Conservation (phyloP, 176 grass and related monocot genomes). For the Canna indica region DNA sequence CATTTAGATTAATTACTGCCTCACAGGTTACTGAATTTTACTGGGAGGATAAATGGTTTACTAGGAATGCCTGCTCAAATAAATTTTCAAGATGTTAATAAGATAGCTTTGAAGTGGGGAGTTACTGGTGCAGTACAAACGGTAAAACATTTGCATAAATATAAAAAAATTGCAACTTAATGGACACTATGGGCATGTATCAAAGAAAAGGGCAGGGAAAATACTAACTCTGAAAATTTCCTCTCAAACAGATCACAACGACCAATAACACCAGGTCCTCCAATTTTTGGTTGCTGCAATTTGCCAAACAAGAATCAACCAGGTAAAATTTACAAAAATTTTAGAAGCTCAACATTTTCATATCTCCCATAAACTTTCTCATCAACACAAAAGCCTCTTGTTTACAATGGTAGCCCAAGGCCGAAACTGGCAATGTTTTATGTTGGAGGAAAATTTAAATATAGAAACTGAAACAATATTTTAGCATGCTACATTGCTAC, state of each 20-base stretch:
- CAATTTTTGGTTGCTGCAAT: constrained; percentile 72
- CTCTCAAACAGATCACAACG: constrained; percentile 30
- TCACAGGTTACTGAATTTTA: constrained; percentile 3
- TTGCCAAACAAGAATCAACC: neutral
- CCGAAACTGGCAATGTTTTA: neutral
- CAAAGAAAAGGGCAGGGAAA: constrained; percentile 12
- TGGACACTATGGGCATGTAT: neutral
- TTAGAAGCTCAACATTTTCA: neutral
- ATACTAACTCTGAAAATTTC: constrained; percentile 70
- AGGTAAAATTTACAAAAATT: neutral
- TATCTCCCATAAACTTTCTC: neutral
- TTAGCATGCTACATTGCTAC: constrained; percentile 4
- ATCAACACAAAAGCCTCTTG: neutral
- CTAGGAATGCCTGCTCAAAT: neutral
- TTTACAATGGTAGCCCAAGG: neutral
- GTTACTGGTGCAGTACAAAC: neutral
- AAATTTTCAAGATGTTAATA: too few species aligned
- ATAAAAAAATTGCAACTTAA: too few species aligned
- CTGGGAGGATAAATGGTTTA: neutral
- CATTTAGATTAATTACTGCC: neutral
- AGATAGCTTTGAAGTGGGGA: too few species aligned
- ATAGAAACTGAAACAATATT: neutral
- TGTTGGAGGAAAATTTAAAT: neutral
- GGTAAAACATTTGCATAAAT: neutral
- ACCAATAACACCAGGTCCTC: constrained; percentile 81